phyloP scores from a whole-genome alignment of 768 basidiomycete genomes.

The Fomitopsis pulvina region DNA sequence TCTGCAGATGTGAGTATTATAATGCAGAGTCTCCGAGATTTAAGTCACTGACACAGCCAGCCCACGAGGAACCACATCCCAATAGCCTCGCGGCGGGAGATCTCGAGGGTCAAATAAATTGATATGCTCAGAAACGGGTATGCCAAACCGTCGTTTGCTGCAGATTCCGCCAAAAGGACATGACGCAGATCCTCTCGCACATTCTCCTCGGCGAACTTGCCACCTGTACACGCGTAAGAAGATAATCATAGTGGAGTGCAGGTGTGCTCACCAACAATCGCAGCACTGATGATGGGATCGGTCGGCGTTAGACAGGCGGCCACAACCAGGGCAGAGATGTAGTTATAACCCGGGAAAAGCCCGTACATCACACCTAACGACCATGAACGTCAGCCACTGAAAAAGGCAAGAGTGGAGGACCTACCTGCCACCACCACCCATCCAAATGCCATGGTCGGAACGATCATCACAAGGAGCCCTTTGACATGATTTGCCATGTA shows the following conservation, averaged over 20 bases:
- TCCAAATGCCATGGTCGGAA: conserved; percentile 81
- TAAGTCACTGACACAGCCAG: conserved; percentile 63
- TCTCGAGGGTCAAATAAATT: conserved; percentile 77
- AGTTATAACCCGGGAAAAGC: conserved; percentile 67
- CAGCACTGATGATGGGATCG: conserved; percentile 89
- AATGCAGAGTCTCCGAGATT: background rate
- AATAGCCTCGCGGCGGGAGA: conserved; percentile 54
- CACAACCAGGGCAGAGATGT: conserved; percentile 74
- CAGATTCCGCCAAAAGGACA: conserved; percentile 83
- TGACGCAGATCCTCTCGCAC: conserved; percentile 73
- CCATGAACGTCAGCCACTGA: background rate
- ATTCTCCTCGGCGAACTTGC: conserved; percentile 60
- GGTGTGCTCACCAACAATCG: conserved; percentile 52
- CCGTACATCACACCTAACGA: conserved; percentile 56
- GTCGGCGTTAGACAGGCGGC: conserved; percentile 91
- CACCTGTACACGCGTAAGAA: conserved; percentile 35
- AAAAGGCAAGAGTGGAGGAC: conserved; percentile 11
- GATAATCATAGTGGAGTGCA: background rate
- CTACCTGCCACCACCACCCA: conserved; percentile 73
- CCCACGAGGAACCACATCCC: conserved; percentile 84
- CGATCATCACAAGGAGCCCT: conserved; percentile 61
- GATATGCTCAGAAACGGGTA: conserved; percentile 89
- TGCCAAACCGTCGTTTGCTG: conserved; percentile 93
- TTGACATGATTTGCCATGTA: conserved; percentile 80
- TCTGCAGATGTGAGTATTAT: conserved; percentile 41